A percentile compares a stretch with the other conserved stretches of the same genome.
These are phyloP conservation scores for Colletotrichum incanum DNA, from an alignment of 2,329 filamentous ascomycete genomes.

Conservation along the genomic window DNA sequence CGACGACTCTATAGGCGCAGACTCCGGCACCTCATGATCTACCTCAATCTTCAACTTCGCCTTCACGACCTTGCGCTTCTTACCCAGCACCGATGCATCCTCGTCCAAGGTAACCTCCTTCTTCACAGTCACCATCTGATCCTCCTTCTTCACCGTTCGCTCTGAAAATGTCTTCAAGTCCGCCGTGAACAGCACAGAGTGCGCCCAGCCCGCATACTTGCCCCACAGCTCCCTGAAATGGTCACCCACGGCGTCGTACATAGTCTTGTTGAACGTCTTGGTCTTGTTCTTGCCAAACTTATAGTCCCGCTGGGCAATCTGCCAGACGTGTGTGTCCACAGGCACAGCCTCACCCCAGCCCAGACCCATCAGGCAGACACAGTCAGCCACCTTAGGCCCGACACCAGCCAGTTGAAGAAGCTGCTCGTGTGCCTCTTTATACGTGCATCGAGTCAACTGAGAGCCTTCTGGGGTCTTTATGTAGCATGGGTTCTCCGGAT, in stretches of 20 bases:
- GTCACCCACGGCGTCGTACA: constrained; percentile 91
- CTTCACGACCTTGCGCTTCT: constrained; percentile 43
- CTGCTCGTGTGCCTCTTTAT: constrained; percentile 84
- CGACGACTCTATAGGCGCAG: constrained; percentile 12
- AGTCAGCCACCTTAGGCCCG: constrained; percentile 96
- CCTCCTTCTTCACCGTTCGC: constrained; percentile 57
- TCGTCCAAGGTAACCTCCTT: constrained; percentile 51
- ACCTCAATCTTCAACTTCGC: constrained; percentile 43
- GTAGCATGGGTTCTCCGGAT: constrained; percentile 79
- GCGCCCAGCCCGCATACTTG: constrained; percentile 95
- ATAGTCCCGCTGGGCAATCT: constrained; percentile 97
- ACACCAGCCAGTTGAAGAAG: constrained; percentile 88
- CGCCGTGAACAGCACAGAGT: constrained; percentile 96
- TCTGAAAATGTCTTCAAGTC: constrained; percentile 90
- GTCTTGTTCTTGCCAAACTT: constrained; percentile 87
- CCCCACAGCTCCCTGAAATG: constrained; percentile 94
- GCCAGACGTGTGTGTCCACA: constrained; percentile 98
- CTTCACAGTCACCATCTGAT: constrained; percentile 43
- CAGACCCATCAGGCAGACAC: constrained; percentile 95
- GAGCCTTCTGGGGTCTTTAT: constrained; percentile 57
- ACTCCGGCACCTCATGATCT: constrained; percentile 7
- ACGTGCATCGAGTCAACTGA: constrained; percentile 72
- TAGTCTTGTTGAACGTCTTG: constrained; percentile 88
- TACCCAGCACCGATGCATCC: constrained; percentile 41
- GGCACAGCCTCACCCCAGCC: constrained; percentile 97